These are phyloP conservation scores for Chaetoscypha palmicola DNA, from an alignment of 2,329 filamentous ascomycete species.

Conservation along the genomic window DNA sequence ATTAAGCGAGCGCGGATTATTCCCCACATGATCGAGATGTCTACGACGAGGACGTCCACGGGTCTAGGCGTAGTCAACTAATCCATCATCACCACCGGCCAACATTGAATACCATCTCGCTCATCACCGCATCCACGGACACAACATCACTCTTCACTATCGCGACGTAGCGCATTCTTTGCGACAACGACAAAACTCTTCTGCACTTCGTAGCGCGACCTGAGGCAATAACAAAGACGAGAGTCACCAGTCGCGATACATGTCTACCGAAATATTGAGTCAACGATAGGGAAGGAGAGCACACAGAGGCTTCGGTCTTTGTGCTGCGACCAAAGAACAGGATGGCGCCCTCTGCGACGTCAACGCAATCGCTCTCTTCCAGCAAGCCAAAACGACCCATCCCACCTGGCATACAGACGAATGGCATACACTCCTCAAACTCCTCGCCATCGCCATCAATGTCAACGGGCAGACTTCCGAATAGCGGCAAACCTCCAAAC, in stretches of 20 bases:
- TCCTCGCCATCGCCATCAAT: slow-evolving; percentile 43
- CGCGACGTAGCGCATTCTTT: too few relatives aligned
- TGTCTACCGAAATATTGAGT: slow-evolving; percentile 15
- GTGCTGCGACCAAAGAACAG: neutral
- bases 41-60: too few relatives aligned
- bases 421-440: slow-evolving; percentile 40
- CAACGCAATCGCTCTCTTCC: slow-evolving; percentile 23
- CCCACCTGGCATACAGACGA: slow-evolving; percentile 48
- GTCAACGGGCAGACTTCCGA: slow-evolving; percentile 49
- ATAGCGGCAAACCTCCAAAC: slow-evolving; percentile 42
- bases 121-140: too few relatives aligned
- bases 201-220: too few relatives aligned
- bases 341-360: slow-evolving; percentile 29
- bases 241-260: slow-evolving; percentile 11
- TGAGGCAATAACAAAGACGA: too few relatives aligned
- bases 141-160: too few relatives aligned
- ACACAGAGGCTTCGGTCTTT: slow-evolving; percentile 7
- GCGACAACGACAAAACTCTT: neutral
- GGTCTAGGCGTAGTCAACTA: too few relatives aligned
- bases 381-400: slow-evolving; percentile 62
- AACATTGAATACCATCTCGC: too few relatives aligned
- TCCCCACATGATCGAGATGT: too few relatives aligned
- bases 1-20: too few relatives aligned
- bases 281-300: slow-evolving; percentile 20
- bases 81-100: too few relatives aligned